A percentile compares a stretch with the other conserved stretches of the same genome.
Conservation (phyloP, 73 alveolate genomes). For the Paramecium biaurelia region DNA sequence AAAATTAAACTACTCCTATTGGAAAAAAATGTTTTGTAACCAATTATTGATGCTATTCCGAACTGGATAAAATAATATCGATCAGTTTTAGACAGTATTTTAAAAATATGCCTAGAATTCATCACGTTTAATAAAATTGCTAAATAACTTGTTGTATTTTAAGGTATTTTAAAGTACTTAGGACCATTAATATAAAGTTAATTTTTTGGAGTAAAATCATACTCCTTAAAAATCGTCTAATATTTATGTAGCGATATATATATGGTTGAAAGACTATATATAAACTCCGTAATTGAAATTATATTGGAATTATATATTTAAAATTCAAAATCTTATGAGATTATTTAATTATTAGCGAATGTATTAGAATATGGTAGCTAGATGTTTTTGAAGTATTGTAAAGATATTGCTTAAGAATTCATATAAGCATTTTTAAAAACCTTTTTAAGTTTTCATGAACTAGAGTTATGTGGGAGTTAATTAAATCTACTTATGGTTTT, state of each 20-base stretch:
- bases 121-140: not conserved
- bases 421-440: not conserved
- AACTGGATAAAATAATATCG: not conserved
- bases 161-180: not conserved
- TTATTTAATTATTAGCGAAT: not conserved
- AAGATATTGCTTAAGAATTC: not conserved
- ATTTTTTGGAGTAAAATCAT: not conserved
- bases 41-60: not conserved
- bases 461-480: not conserved
- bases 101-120: not conserved
- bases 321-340: not conserved
- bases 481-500: not conserved
- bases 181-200: not conserved
- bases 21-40: not conserved
- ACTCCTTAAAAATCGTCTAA: not conserved
- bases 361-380: not conserved
- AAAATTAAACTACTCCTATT: not conserved
- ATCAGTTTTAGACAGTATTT: not conserved
- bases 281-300: not conserved
- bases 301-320: not conserved
- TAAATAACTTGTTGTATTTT: not conserved
- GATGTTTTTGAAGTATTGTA: not conserved
- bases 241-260: not conserved
- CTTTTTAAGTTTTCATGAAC: not conserved
- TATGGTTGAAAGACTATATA: not conserved